A percentile compares a stretch with the other conserved stretches of the same genome.
phyloP scores from a whole-genome alignment of 805 yeast species.

The Lachancea dasiensis region DNA sequence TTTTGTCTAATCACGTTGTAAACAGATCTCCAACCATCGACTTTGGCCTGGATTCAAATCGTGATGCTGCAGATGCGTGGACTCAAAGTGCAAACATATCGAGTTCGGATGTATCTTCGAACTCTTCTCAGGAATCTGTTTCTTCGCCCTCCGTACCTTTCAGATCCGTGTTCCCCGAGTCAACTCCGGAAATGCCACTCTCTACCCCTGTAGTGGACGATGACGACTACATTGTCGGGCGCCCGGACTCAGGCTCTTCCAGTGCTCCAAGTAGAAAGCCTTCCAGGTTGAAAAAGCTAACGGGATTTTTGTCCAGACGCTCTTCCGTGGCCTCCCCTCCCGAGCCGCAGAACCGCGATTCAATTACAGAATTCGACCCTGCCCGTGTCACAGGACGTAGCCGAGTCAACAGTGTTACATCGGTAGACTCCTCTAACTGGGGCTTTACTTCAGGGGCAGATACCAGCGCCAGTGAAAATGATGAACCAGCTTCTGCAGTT shows the following conservation, averaged over 20 bases:
- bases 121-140: slow-evolving; percentile 11
- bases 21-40: slow-evolving; percentile 30
- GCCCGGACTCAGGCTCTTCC: slow-evolving; percentile 8
- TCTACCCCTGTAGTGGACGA: slow-evolving; percentile 11
- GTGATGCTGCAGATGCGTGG: slow-evolving; percentile 13
- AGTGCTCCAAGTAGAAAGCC: slow-evolving; percentile 15
- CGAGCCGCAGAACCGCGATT: slow-evolving; percentile 3
- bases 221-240: slow-evolving; percentile 17
- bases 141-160: slow-evolving; percentile 9
- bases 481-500: slow-evolving; percentile 13
- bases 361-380: slow-evolving; percentile 1
- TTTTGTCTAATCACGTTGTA: slow-evolving; percentile 22
- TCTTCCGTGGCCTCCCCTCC: slow-evolving; percentile 13
- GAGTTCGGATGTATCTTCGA: slow-evolving; percentile 7
- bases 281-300: slow-evolving; percentile 16
- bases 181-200: slow-evolving; percentile 1
- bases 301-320: slow-evolving; percentile 21
- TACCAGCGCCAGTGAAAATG: slow-evolving; percentile 19
- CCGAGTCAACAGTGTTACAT: slow-evolving; percentile 17
- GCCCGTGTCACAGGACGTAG: slow-evolving; percentile 3
- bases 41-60: slow-evolving; percentile 12
- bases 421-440: slow-evolving; percentile 9
- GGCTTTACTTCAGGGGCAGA: slow-evolving; percentile 11
- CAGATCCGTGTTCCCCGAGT: slow-evolving; percentile 12
- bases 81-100: slow-evolving; percentile 8